Evolutionary conservation across 176 grass and related monocot species (phyloP), one percentile per base, ranked within the genome.

Genomic region (Oryza meridionalis): DNA sequence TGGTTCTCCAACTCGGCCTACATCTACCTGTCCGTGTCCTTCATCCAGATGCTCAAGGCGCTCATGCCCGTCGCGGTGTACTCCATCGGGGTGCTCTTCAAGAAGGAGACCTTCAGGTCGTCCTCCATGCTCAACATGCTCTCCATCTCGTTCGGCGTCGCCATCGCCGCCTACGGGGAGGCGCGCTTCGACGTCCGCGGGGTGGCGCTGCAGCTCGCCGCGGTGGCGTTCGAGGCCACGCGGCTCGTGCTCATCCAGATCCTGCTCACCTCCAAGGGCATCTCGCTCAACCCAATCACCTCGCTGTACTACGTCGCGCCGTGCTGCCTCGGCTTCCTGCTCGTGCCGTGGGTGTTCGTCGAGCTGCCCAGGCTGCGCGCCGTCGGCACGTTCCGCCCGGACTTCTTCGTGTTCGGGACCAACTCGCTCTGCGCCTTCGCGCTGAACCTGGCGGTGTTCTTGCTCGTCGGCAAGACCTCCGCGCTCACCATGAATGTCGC

Each of bases 1-100:
- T 97, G 95, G 95, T 97, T 97, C 86, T 94, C 95, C 84, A 97
- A 97, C 91, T 97, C 95, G 2, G 95, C 95, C 0, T 97, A 97
- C 88, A 97, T 97, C 82, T 97, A 97, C 88, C 92, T 97, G 6
- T 97, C 95, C 31, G 95, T 97, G 12, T 97, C 95, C 22, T 97
- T 97, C 91, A 97, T 97, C 87, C 95, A 97, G 89, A 97, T 97
- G 95, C 95, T 97, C 68, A 97, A 97, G 86, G 95, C 95, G 65
- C 90, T 97, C 64, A 97, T 97, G 95, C 95, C 95, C 37, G 95
- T 97, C 83, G 92, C 95, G 19, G 95, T 97, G 4, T 97, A 97
- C 84, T 94, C 92, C 72, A 90, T 97, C 73, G 88, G 92, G 1
- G 83, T 97, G 15, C 73, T 94, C 72, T 83, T 97, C 69, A 94